phyloP scores from a whole-genome alignment of 2,329 filamentous ascomycete genomes.

The Talaromyces sp. region DNA sequence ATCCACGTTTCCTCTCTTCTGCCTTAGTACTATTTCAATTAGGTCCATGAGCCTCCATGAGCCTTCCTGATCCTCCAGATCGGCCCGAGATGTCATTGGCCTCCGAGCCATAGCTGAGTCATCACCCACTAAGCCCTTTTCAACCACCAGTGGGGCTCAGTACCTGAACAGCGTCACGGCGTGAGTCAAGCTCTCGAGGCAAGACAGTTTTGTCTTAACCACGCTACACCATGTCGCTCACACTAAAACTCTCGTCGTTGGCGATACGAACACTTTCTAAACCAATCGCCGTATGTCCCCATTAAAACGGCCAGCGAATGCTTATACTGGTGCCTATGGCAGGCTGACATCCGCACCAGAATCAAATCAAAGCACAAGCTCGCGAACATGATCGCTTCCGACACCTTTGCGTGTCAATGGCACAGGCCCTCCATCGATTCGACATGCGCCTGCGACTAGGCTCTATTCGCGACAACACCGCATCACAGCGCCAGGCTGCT shows the following conservation, averaged over 20 bases:
- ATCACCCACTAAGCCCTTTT: constrained; percentile 3
- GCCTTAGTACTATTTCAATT: no score
- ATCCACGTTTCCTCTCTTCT: no score
- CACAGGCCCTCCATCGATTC: constrained; percentile 65
- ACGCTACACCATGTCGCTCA: constrained; percentile 59
- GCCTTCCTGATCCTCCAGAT: no score
- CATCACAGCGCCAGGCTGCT: constrained; percentile 50
- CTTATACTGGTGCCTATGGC: background rate
- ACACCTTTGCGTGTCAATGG: constrained; percentile 62
- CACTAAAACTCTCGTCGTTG: constrained; percentile 67
- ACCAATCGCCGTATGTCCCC: constrained; percentile 61
- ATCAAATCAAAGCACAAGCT: constrained; percentile 68
- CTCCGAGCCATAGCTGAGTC: constrained; percentile 3
- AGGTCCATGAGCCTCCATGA: no score
- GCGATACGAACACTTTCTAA: constrained; percentile 68
- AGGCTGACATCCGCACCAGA: constrained; percentile 50
- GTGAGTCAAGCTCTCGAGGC: constrained; percentile 18
- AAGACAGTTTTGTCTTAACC: constrained; percentile 5
- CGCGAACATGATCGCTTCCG: constrained; percentile 70
- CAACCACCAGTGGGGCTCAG: background rate
- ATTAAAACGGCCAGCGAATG: background rate
- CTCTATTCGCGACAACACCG: constrained; percentile 63
- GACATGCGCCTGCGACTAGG: constrained; percentile 71
- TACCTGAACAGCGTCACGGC: constrained; percentile 13
- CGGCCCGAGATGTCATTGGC: no score